Percentiles rank a stretch among this genome's conserved stretches.
phyloP scores from a whole-genome alignment of 148 eudicot genomes.

The Fagopyrum homotropicum region DNA sequence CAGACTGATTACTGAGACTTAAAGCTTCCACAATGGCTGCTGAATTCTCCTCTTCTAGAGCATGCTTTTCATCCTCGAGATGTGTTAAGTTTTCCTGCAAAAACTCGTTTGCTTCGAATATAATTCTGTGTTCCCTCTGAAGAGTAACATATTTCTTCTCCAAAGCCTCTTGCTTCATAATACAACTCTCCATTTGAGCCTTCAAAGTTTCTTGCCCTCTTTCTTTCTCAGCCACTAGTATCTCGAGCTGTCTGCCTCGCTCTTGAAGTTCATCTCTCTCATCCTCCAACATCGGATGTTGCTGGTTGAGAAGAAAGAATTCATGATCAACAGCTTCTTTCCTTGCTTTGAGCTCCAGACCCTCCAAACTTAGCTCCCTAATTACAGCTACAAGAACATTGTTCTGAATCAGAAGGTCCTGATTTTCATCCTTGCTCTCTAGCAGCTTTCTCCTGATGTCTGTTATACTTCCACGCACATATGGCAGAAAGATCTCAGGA shows the following conservation, averaged over 20 bases:
- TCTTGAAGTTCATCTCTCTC: conserved; percentile 46
- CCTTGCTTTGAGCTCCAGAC: conserved; percentile 37
- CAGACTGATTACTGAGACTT: conserved; percentile 29
- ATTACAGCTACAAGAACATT: conserved; percentile 57
- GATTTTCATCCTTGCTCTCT: conserved; percentile 52
- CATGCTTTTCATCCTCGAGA: conserved; percentile 35
- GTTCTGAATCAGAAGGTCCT: conserved; percentile 58
- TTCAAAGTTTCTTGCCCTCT: conserved; percentile 29
- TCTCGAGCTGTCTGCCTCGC: conserved; percentile 39
- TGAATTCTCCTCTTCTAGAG: conserved; percentile 40
- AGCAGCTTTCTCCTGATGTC: conserved; percentile 38
- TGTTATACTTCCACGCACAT: conserved; percentile 34
- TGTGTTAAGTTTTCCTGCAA: conserved; percentile 31
- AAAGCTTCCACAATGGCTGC: conserved; percentile 35
- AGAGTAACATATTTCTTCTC: conserved; percentile 25
- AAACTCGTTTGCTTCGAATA: conserved; percentile 28
- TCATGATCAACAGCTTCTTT: conserved; percentile 43
- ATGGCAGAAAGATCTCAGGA: conserved; percentile 42
- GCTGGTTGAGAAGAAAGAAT: conserved; percentile 23
- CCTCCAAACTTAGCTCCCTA: conserved; percentile 49
- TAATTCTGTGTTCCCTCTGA: conserved; percentile 26
- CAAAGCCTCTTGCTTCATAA: conserved; percentile 28
- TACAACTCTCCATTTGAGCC: conserved; percentile 31
- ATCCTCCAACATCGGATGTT: conserved; percentile 34
- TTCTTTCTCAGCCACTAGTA: conserved; percentile 28